Conservation (phyloP, 2,329 filamentous ascomycete genomes). For the Myriangium duriaei region DNA sequence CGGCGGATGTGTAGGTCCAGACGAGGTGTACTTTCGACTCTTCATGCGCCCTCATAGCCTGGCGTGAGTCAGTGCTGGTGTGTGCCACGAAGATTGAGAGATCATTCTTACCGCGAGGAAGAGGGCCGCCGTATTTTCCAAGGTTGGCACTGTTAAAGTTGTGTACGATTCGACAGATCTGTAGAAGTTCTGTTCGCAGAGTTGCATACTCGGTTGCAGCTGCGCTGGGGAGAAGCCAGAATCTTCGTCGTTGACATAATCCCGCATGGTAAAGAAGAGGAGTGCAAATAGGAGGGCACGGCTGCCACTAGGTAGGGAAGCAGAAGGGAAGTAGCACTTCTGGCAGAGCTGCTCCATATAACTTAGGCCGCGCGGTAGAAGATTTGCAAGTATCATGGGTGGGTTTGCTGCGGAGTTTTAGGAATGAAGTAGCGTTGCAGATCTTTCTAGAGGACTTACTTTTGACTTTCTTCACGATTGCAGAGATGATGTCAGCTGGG, state of each 20-base stretch:
- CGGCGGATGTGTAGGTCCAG: conserved; percentile 11
- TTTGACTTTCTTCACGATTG: conserved; percentile 10
- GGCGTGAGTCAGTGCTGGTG: too few species aligned
- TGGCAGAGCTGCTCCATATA: conserved; percentile 9
- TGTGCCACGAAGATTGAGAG: too few species aligned
- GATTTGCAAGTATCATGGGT: conserved; percentile 8
- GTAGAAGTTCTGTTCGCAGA: conserved; percentile 11
- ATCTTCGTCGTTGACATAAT: conserved; percentile 8
- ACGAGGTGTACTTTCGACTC: conserved; percentile 10
- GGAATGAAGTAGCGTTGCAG: not conserved
- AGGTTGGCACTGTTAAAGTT: conserved; percentile 8
- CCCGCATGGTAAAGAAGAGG: conserved; percentile 9
- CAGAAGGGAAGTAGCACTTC: conserved; percentile 10
- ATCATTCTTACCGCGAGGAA: conserved; percentile 10
- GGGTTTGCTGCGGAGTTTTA: conserved; percentile 2
- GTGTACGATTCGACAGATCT: conserved; percentile 9
- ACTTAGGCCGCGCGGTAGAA: conserved; percentile 3
- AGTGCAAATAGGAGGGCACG: conserved; percentile 10
- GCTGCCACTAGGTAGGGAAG: conserved; percentile 6
- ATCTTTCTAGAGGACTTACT: conserved; percentile 1
- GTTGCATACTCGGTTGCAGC: conserved; percentile 3
- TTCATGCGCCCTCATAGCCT: conserved; percentile 10
- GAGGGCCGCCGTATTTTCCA: conserved; percentile 8
- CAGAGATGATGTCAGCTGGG: conserved; percentile 6
- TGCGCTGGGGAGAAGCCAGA: conserved; percentile 4